Evolutionary conservation across 108 stramenopile genomes (phyloP), one percentile per base, ranked within the genome.

Genomic region (Nitzschia inconspicua): DNA sequence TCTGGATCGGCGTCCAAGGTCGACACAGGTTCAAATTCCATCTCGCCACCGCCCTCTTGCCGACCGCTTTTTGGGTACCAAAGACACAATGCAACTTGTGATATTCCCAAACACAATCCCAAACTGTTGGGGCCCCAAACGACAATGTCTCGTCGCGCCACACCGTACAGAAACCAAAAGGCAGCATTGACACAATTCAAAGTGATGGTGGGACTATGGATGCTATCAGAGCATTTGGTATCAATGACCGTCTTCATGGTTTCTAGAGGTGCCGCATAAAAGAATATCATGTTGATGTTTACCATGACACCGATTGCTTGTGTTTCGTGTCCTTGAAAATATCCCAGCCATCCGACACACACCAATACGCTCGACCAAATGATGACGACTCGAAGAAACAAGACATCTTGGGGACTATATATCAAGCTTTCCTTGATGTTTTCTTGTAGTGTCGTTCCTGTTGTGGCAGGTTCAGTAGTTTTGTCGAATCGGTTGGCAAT

Each of bases 261-360:
- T 27, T 84, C 66, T 30, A 93, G 60, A 11, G 91, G 91, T 29
- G 88, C 86, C 6, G 79, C 88, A 54, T 89, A 93, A 51, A 93
- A 93, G 40, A 93, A 82, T 10, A 89, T 65, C 14, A 89, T 57
- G 55, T 89, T 93, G 43, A 85, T 71, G 66, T 93, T 93, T 28
- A 89, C 91, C 2, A 79, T 27, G 20, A 89, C 37, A 16, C 91
- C 91, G 48, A 93, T 69, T 20, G 78, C 60, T 14, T 44, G 25
- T 18, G 47, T 66, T 35, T 54, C 57, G 27, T 60, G 28, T n/a
- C 47, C 27, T 3, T 39, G n/a, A 9, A 25, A 22, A 14, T 42
- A 26, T 34, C 44, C 41, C 5, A 67, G 26, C 72, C 80, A 76
- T 28, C 73, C 75, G n/a, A 72, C 68, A 48, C 49, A 61, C n/a